phyloP scores from a whole-genome alignment of 805 yeast genomes.

The Phaffomyces antillensis region DNA sequence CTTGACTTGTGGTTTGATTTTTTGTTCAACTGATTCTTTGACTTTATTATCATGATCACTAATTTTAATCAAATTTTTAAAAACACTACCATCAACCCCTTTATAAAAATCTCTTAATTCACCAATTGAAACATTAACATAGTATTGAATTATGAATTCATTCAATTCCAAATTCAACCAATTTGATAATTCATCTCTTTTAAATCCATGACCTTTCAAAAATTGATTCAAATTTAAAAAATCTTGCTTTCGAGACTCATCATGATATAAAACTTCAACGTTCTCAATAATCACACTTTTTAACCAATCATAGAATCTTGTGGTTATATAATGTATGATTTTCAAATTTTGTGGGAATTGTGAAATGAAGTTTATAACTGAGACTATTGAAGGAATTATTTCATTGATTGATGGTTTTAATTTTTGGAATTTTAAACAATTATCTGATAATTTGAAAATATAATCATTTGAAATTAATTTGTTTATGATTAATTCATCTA shows the following conservation, averaged over 20 bases:
- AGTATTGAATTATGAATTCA: slow-evolving; percentile 16
- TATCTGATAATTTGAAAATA: slow-evolving; percentile 3
- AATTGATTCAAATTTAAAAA: slow-evolving; percentile 15
- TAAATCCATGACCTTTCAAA: slow-evolving; percentile 11
- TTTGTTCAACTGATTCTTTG: neutral
- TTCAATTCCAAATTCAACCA: slow-evolving; percentile 20
- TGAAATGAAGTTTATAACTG: slow-evolving; percentile 15
- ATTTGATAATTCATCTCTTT: slow-evolving; percentile 14
- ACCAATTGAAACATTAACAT: slow-evolving; percentile 16
- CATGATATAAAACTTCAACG: slow-evolving; percentile 11
- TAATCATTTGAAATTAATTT: slow-evolving; percentile 5
- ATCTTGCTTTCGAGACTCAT: slow-evolving; percentile 5
- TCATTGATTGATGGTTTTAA: neutral
- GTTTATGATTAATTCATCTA: slow-evolving; percentile 12
- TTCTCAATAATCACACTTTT: slow-evolving; percentile 14
- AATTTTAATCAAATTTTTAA: neutral
- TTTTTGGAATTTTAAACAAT: slow-evolving; percentile 1
- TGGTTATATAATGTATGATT: slow-evolving; percentile 17
- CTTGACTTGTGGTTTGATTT: neutral
- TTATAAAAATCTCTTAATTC: slow-evolving; percentile 10
- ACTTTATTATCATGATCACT: neutral
- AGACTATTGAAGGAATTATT: slow-evolving; percentile 11
- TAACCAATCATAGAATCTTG: slow-evolving; percentile 17
- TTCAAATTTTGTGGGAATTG: slow-evolving; percentile 10
- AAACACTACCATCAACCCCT: neutral